Percentiles rank a stretch among this genome's conserved stretches.
Evolutionary conservation across 352 stramenopile genomes (phyloP).

Genomic region (Salisapilia sapeloensis): DNA sequence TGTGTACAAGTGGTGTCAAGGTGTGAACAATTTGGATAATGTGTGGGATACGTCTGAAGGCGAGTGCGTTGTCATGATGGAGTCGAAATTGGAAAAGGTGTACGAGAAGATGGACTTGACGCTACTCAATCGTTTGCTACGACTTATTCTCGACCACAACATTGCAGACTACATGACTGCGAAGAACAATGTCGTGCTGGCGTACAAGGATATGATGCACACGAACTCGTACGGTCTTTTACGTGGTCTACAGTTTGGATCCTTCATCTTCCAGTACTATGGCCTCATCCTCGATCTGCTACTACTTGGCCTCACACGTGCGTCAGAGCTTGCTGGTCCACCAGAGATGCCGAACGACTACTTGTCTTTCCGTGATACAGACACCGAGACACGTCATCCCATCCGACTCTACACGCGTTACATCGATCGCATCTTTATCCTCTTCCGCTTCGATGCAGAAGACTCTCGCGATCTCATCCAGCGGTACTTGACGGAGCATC

Average conservation of each 20-base stretch:
- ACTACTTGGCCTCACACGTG: constrained; percentile 93
- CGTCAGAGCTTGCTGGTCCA: constrained; percentile 95
- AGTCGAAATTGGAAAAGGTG: constrained; percentile 98
- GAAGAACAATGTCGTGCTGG: constrained; percentile 99
- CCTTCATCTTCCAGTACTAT: constrained; percentile 99
- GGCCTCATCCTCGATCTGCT: constrained; percentile 97
- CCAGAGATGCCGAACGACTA: constrained; percentile 98
- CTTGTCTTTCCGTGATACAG: constrained; percentile 95
- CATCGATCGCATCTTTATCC: constrained; percentile 98
- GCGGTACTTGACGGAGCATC: constrained; percentile 98
- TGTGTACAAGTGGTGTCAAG: constrained; percentile 99
- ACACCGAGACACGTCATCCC: constrained; percentile 94
- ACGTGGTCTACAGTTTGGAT: constrained; percentile 94
- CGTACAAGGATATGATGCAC: constrained; percentile 99
- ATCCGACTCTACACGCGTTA: constrained; percentile 99
- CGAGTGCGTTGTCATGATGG: constrained; percentile 97
- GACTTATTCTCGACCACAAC: constrained; percentile 99
- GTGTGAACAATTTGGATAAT: constrained; percentile 98
- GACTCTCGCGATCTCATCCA: constrained; percentile 99
- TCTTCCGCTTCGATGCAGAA: constrained; percentile 97
- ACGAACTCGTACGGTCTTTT: constrained; percentile 99
- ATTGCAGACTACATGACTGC: constrained; percentile 99
- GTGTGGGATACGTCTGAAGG: constrained; percentile 97
- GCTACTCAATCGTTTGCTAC: constrained; percentile 94
- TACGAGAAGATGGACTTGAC: constrained; percentile 99